Conservation (phyloP, 345 rosid genomes). For the Populus tremula region DNA sequence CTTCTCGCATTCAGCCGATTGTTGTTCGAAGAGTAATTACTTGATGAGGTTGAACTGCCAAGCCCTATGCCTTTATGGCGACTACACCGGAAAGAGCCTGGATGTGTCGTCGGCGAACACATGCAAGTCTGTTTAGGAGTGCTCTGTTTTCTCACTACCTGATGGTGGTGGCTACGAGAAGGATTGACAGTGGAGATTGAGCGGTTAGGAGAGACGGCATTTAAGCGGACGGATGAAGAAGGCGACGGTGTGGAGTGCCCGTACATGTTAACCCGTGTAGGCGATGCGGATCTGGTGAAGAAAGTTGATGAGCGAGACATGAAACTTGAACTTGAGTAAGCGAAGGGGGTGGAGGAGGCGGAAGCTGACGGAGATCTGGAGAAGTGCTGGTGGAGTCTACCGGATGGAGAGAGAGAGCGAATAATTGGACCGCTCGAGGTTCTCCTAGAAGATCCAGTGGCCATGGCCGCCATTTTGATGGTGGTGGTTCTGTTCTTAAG, state of each 20-base stretch:
- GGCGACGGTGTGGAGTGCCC: slow-evolving; percentile 39
- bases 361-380: slow-evolving; percentile 7
- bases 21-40: slow-evolving; percentile 37
- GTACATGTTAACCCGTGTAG: slow-evolving; percentile 44
- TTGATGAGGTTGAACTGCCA: slow-evolving; percentile 1
- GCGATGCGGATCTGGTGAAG: slow-evolving; percentile 46
- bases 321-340: slow-evolving; percentile 49
- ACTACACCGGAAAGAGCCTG: slow-evolving; percentile 80
- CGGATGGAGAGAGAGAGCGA: slow-evolving; percentile 46
- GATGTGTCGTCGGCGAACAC: slow-evolving; percentile 77
- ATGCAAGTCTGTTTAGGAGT: slow-evolving; percentile 47
- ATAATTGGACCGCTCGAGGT: slow-evolving; percentile 31
- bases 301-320: slow-evolving; percentile 45
- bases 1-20: slow-evolving; percentile 58
- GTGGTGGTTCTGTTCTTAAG: background rate
- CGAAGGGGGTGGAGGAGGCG: slow-evolving; percentile 44
- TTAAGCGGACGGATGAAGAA: slow-evolving; percentile 34
- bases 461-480: slow-evolving; percentile 43
- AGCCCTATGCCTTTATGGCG: slow-evolving; percentile 41
- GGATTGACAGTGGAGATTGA: slow-evolving; percentile 37
- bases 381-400: slow-evolving; percentile 28
- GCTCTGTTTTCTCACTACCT: slow-evolving; percentile 31
- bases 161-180: slow-evolving; percentile 21
- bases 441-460: slow-evolving; percentile 40
- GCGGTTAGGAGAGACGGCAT: slow-evolving; percentile 42